A percentile compares a stretch with the other conserved stretches of the same genome.
Evolutionary conservation across 331 rosid species (phyloP).

Genomic region (Arachis monticola): DNA sequence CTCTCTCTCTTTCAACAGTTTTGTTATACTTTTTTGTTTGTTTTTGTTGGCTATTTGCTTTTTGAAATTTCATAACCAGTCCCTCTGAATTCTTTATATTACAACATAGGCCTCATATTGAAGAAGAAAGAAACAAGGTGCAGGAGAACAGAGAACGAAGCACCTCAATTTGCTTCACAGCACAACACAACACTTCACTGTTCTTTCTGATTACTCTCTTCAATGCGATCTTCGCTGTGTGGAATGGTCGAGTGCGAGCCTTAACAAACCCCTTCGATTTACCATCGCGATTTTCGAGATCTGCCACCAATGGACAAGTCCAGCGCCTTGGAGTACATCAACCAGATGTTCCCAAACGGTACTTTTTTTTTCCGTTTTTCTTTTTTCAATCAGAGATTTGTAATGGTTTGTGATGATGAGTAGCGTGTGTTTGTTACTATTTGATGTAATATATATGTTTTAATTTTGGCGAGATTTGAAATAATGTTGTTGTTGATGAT

Average conservation of each 20-base stretch:
- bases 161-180: background rate
- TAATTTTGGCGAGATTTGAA: background rate
- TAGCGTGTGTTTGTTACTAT: background rate
- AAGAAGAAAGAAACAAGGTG: background rate
- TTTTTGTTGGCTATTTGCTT: background rate
- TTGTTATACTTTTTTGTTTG: too few species aligned
- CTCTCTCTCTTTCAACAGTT: too few species aligned
- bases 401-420: too few species aligned
- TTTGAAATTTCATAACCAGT: slow-evolving; percentile 28
- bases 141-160: background rate
- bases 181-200: background rate
- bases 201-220: background rate
- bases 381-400: background rate
- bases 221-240: background rate
- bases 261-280: background rate
- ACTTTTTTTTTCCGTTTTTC: background rate
- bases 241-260: background rate
- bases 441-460: background rate
- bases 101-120: background rate
- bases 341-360: slow-evolving; percentile 99
- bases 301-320: slow-evolving; percentile 82
- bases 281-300: background rate
- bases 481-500: background rate
- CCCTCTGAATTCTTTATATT: slow-evolving; percentile 29
- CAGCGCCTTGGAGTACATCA: slow-evolving; percentile 92